Conservation (phyloP, 2,329 filamentous ascomycete species). For the Thelonectria rubi region DNA sequence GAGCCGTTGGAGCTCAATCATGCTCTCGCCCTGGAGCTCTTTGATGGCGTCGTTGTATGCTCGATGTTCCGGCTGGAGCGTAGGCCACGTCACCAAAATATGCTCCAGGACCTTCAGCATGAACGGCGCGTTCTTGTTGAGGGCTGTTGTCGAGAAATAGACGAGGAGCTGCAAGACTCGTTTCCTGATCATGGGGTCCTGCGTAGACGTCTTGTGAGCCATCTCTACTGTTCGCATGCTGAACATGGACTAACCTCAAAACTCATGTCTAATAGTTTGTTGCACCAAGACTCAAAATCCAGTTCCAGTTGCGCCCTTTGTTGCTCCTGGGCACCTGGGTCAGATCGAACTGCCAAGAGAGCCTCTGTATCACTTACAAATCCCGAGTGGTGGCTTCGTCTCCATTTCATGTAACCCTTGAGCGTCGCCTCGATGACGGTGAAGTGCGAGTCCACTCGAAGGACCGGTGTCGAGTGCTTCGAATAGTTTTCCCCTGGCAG, state of each 20-base stretch:
- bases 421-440: slow-evolving; percentile 88
- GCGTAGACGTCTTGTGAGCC: background rate
- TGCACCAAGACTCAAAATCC: slow-evolving; percentile 77
- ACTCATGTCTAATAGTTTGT: slow-evolving; percentile 72
- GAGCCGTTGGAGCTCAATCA: slow-evolving; percentile 86
- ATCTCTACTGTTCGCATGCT: background rate
- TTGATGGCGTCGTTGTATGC: slow-evolving; percentile 89
- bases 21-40: slow-evolving; percentile 84
- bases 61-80: slow-evolving; percentile 73
- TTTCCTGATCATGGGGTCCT: slow-evolving; percentile 85
- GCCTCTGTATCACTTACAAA: slow-evolving; percentile 39
- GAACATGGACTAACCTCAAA: slow-evolving; percentile 63
- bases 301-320: slow-evolving; percentile 67
- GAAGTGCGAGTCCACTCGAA: slow-evolving; percentile 88
- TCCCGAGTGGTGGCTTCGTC: slow-evolving; percentile 45
- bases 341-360: slow-evolving; percentile 23
- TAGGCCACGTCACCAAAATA: slow-evolving; percentile 84
- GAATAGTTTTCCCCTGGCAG: slow-evolving; percentile 64
- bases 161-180: slow-evolving; percentile 83
- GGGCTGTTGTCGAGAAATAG: slow-evolving; percentile 81
- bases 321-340: slow-evolving; percentile 50
- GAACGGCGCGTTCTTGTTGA: slow-evolving; percentile 80
- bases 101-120: slow-evolving; percentile 92
- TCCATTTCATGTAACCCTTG: slow-evolving; percentile 89
- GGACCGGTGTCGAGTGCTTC: slow-evolving; percentile 75